phyloP scores from a whole-genome alignment of 2,329 filamentous ascomycete genomes.

The Colletotrichum ledebouriae region DNA sequence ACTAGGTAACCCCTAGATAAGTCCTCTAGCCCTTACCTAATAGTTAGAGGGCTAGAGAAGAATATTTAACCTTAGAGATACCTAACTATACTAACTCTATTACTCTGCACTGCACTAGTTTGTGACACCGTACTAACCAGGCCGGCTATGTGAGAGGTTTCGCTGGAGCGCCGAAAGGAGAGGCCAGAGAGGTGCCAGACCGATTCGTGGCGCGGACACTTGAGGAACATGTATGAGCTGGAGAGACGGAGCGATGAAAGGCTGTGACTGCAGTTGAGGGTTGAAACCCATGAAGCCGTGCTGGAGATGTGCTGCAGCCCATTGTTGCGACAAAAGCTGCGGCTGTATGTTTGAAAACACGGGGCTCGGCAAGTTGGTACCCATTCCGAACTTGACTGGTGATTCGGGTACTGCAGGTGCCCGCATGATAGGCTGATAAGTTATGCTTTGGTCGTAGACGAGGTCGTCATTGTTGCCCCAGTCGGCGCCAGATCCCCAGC shows the following conservation, averaged over 20 bases:
- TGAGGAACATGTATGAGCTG: not conserved
- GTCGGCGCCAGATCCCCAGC: not conserved
- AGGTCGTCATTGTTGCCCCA: slow-evolving; percentile 3
- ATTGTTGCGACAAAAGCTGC: slow-evolving; percentile 4
- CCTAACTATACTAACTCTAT: no score
- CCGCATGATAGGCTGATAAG: not conserved
- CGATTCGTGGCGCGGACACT: not conserved
- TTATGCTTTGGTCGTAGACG: not conserved
- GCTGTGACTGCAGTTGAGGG: not conserved
- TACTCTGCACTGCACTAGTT: no score
- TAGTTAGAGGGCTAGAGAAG: no score
- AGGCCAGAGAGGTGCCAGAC: slow-evolving; percentile 14
- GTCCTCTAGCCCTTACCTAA: no score
- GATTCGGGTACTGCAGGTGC: not conserved
- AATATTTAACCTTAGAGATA: no score
- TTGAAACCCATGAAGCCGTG: not conserved
- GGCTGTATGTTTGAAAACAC: not conserved
- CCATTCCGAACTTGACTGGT: not conserved
- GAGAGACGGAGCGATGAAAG: not conserved
- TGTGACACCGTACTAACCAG: slow-evolving; percentile 23
- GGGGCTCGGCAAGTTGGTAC: not conserved
- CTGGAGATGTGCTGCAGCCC: not conserved
- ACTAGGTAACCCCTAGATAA: no score
- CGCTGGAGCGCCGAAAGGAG: slow-evolving; percentile 22
- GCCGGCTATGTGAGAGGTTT: slow-evolving; percentile 7